Evolutionary conservation across 1,139 yeast genomes (phyloP), one percentile per base, ranked within the genome.

Genomic region (Pichia sp.): DNA sequence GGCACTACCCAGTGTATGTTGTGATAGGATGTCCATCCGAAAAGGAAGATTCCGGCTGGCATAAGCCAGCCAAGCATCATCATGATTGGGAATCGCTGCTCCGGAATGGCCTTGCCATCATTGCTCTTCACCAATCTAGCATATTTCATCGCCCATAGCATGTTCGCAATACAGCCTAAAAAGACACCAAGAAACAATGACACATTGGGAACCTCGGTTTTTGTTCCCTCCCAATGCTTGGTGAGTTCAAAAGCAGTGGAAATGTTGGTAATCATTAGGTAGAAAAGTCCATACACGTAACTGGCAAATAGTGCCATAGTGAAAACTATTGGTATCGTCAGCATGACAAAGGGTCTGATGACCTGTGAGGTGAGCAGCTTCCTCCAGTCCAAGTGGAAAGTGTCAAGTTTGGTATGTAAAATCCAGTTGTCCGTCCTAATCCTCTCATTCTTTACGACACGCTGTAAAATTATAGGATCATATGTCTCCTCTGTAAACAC

Each of bases 1-100:
- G 95, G 87, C 1, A 78, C 87, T 54, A 86, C 78, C 95, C 95
- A 88, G 64, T 82, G 91, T 10, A 85, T 70, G n/a, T 70, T 56
- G 0, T 70, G 62, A 58, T 74, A 74, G 23, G 78, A 74, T 0
- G 93, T 81, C 93, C 95, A 87, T 3, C 87, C 95, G 62, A 87
- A 78, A 66, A 89, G 78, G 70, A 87, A 84, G 44, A 87, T 72
- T 0, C 93, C 87, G 13, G 78, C 71, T 0, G 96, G 95, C 64
- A 85, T 71, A 55, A 74, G 66, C 58, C 80, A 66, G 19, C 82
- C 75, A 4, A 70, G 66, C 23, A 62, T 51, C 71, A 78, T 75
- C 64, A 84, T 73, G 9, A 80, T 70, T 12, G 79, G 80, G 42
- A 85, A 67, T 53, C 87, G 75, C 52, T 75, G 76, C 60, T 86